Base-by-base conservation (phyloP, 2,329 filamentous ascomycete genomes). In the Xylogone sp. region DNA sequence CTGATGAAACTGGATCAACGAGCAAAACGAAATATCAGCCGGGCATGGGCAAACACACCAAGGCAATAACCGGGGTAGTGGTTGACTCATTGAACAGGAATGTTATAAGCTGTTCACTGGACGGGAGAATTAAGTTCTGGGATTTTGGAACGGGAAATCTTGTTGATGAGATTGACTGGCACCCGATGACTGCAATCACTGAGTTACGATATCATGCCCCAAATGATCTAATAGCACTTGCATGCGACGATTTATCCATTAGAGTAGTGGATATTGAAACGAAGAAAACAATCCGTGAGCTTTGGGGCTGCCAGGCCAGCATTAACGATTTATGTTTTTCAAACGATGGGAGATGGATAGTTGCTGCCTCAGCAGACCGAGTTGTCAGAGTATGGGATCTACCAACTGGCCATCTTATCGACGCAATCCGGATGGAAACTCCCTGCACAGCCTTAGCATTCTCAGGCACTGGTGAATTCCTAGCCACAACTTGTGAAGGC, bases 101-200 rank as follows among this genome's bases (percentile, higher is more conserved):
- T 18, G 77, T 97, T 46, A 83, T 97, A 43, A 96, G 91, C 54
- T 96, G 91, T 66, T 87, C 90, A 2, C 72, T 91, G 13, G 94
- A 99, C 68, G 94, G 94, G 27, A 96, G 87, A 68, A 79, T 97
- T 62, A 97, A 97, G 74, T 97, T 99, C 67, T 99, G 95, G 95
- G 89, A 96, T 58, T 96, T 99, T 57, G 70, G 84, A n/a, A 90
- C 88, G 0, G 94, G 93, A 7, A 80, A 83, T 43, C 77, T 97
- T 2, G 66, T 88, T 10, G 81, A 93, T 56, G 85, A 97, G 64
- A 83, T 97, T 48, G 84, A 92, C 67, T 96, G 91, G 87, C 82
- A 86, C 43, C 82, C 82, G 3, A 89, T 88, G 79, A 84, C 85
- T 3, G 81, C 84, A 44, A 85, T 96, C 48, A 88, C 83, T 0